Conservation (phyloP, 768 basidiomycete genomes). For the Boletus barrowsii region DNA sequence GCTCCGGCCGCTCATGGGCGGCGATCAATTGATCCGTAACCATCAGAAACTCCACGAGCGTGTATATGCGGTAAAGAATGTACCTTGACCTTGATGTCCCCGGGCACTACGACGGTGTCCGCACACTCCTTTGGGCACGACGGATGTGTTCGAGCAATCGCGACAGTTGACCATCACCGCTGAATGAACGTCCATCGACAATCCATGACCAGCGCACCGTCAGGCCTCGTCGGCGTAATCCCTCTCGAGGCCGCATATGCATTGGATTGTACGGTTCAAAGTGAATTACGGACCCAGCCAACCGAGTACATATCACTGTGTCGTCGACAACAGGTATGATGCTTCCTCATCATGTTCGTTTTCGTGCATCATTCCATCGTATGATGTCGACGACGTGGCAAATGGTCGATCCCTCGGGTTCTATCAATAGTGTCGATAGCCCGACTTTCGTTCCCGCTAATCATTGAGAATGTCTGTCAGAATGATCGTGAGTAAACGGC, state of each 20-base stretch:
- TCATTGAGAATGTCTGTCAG: conserved; percentile 7
- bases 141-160: conserved; percentile 27
- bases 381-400: neutral
- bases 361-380: neutral
- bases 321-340: neutral
- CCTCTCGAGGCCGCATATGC: neutral
- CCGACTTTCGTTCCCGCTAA: neutral
- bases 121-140: conserved; percentile 8
- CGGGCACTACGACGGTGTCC: neutral
- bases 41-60: too few species aligned
- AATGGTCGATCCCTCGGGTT: conserved; percentile 2
- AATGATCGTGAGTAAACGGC: neutral
- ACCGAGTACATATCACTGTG: conserved; percentile 4
- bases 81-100: neutral
- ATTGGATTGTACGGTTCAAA: neutral
- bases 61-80: too few species aligned
- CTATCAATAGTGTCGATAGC: conserved; percentile 3
- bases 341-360: neutral
- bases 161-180: conserved; percentile 23
- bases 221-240: neutral
- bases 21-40: too few species aligned
- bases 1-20: too few species aligned
- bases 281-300: neutral
- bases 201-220: neutral
- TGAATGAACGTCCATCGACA: conserved; percentile 10